A percentile compares a stretch with the other conserved stretches of the same genome.
These are phyloP conservation scores for Fusarium sp. DNA, from an alignment of 2,329 filamentous ascomycete genomes.

Conservation along the genomic window DNA sequence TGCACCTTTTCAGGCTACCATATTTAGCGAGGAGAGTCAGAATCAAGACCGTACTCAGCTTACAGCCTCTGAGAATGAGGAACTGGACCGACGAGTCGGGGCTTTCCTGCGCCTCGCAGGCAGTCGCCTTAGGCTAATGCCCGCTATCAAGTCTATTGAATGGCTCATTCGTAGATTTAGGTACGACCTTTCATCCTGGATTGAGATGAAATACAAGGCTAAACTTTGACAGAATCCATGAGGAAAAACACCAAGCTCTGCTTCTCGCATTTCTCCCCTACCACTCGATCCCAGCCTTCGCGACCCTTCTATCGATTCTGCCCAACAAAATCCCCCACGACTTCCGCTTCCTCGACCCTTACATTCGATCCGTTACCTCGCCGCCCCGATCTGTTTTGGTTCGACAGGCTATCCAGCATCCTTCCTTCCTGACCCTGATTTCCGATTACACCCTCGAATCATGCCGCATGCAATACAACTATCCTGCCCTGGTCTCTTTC, in stretches of 20 bases:
- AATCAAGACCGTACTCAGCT: constrained; percentile 88
- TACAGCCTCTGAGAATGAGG: constrained; percentile 82
- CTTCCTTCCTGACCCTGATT: constrained; percentile 79
- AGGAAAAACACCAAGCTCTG: constrained; percentile 85
- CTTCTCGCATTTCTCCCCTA: constrained; percentile 93
- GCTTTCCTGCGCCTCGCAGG: constrained; percentile 85
- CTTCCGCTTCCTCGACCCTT: constrained; percentile 88
- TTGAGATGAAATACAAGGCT: neutral
- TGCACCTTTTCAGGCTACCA: constrained; percentile 75
- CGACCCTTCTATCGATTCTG: constrained; percentile 87
- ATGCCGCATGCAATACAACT: constrained; percentile 77
- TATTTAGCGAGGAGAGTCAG: constrained; percentile 96
- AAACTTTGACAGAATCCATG: constrained; percentile 76
- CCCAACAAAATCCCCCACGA: constrained; percentile 79
- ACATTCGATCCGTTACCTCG: constrained; percentile 80
- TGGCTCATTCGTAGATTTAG: constrained; percentile 94
- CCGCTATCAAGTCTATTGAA: constrained; percentile 90
- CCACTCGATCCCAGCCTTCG: constrained; percentile 86
- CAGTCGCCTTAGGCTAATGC: constrained; percentile 82
- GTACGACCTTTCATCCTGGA: constrained; percentile 59
- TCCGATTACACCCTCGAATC: constrained; percentile 84
- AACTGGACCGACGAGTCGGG: constrained; percentile 82
- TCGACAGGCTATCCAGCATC: constrained; percentile 83
- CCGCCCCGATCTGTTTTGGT: constrained; percentile 86
- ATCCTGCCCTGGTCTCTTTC: constrained; percentile 84